Evolutionary conservation across 768 basidiomycete genomes (phyloP).

Genomic region (Fomitopsis serialis): DNA sequence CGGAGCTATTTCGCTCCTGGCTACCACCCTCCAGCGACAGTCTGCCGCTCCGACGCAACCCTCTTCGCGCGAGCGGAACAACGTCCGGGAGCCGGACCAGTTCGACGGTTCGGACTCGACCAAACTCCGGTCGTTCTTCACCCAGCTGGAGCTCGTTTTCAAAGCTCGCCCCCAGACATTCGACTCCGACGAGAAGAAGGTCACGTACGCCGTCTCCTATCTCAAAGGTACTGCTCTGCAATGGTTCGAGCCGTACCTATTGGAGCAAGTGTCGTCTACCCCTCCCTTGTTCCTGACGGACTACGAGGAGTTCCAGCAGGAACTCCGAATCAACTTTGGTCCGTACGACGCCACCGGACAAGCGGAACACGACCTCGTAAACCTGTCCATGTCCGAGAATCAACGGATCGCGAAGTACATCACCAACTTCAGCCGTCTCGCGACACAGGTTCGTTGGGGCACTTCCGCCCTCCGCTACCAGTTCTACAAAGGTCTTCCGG

Average conservation of each 20-base stretch:
- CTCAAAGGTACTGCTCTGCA: constrained; percentile 4
- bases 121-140: constrained; percentile 8
- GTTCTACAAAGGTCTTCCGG: constrained; percentile 10
- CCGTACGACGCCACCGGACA: neutral
- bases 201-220: constrained; percentile 5
- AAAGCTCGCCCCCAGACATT: constrained; percentile 3
- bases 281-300: neutral
- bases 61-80: constrained; percentile 5
- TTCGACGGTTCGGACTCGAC: constrained; percentile 9
- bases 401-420: constrained; percentile 11
- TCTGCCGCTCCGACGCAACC: too few species aligned
- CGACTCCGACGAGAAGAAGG: constrained; percentile 3
- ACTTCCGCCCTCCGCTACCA: constrained; percentile 9
- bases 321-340: constrained; percentile 4
- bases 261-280: neutral
- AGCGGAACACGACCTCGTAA: constrained; percentile 5
- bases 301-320: constrained; percentile 6
- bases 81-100: constrained; percentile 8
- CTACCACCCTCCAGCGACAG: too few species aligned
- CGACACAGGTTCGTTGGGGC: constrained; percentile 5
- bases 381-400: constrained; percentile 1
- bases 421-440: constrained; percentile 8
- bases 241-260: constrained; percentile 7
- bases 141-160: constrained; percentile 5
- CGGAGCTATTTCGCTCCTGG: too few species aligned